These are phyloP conservation scores for Tricladium varicosporioides DNA, from an alignment of 2,329 filamentous ascomycete genomes.

Conservation along the genomic window DNA sequence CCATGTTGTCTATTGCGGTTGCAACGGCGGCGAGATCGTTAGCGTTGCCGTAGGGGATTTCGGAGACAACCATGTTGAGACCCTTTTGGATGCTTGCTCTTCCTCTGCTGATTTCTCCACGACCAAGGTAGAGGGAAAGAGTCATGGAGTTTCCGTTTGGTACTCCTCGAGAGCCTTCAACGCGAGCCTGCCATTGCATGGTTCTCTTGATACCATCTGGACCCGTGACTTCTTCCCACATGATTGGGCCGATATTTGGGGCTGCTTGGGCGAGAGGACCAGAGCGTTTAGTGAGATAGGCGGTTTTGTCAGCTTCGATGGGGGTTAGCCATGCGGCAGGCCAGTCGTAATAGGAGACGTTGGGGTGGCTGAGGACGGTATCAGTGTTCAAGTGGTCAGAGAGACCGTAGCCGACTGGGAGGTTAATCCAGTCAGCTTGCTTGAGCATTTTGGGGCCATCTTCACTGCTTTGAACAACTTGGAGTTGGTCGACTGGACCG, in stretches of 20 bases:
- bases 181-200: conserved; percentile 62
- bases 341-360: conserved; percentile 59
- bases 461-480: conserved; percentile 44
- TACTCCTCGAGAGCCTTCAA: conserved; percentile 42
- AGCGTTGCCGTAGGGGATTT: conserved; percentile 47
- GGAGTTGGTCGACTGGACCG: conserved; percentile 44
- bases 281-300: conserved; percentile 46
- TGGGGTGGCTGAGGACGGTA: conserved; percentile 47
- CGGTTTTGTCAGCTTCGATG: conserved; percentile 38
- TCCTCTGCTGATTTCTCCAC: conserved; percentile 59
- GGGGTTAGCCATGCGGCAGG: conserved; percentile 54
- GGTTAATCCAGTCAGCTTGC: conserved; percentile 50
- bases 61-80: conserved; percentile 58
- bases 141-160: conserved; percentile 21
- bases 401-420: conserved; percentile 56
- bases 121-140: conserved; percentile 61
- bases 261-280: conserved; percentile 62
- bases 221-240: conserved; percentile 55
- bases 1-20: conserved; percentile 59
- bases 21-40: conserved; percentile 62
- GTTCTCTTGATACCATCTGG: conserved; percentile 58
- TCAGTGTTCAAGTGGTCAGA: conserved; percentile 57
- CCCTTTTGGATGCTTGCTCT: conserved; percentile 56
- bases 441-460: conserved; percentile 50
- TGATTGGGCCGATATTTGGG: conserved; percentile 60